These are phyloP conservation scores for Ceriops decandra DNA, from an alignment of 345 rosid genomes.

Conservation along the genomic window DNA sequence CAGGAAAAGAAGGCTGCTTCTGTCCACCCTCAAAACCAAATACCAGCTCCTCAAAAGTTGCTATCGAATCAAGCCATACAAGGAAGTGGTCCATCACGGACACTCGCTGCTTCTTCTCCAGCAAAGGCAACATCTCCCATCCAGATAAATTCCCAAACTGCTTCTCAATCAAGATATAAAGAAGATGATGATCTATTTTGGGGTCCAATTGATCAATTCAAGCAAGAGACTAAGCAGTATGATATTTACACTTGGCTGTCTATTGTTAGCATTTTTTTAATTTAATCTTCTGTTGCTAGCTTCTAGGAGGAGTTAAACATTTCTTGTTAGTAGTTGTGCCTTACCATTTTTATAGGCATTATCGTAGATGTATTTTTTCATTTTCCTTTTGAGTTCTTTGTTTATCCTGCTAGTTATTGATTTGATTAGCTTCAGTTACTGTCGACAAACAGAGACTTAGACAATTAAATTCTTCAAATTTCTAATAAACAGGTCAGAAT, in stretches of 20 bases:
- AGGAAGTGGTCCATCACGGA: conserved; percentile 49
- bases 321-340: neutral
- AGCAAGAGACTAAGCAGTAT: conserved; percentile 73
- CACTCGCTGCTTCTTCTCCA: conserved; percentile 53
- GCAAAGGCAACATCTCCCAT: conserved; percentile 56
- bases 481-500: conserved; percentile 48
- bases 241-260: conserved; percentile 18
- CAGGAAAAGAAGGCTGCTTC: conserved; percentile 66
- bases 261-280: neutral
- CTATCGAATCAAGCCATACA: conserved; percentile 47
- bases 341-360: neutral
- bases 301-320: neutral
- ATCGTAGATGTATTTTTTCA: neutral
- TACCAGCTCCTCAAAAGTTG: conserved; percentile 49
- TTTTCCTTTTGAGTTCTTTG: neutral
- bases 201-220: conserved; percentile 83
- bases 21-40: conserved; percentile 44
- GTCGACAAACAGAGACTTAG: neutral
- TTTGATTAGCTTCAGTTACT: neutral
- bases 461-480: neutral
- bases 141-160: conserved; percentile 48
- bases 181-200: conserved; percentile 93
- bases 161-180: conserved; percentile 54
- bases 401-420: neutral
- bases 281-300: neutral